These are phyloP conservation scores for Sicyos edulis DNA, from an alignment of 306 rosid species.

Conservation along the genomic window DNA sequence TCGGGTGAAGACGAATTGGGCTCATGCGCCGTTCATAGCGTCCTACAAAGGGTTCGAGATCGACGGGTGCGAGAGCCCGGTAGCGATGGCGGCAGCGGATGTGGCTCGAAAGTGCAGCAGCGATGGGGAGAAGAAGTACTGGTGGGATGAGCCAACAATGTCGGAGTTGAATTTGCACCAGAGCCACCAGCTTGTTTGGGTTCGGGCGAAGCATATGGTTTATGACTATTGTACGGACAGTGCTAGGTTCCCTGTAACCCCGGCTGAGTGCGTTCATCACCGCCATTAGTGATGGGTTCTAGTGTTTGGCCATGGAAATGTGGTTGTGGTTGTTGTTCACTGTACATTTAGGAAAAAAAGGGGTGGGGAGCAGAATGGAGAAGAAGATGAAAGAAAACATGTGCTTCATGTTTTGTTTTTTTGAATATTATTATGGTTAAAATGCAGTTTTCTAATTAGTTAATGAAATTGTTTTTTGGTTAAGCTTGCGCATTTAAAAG, in stretches of 20 bases:
- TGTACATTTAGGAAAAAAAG: neutral
- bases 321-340: neutral
- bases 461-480: no score
- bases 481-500: neutral
- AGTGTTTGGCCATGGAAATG: no score
- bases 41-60: constrained; percentile 63
- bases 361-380: neutral
- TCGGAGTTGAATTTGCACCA: constrained; percentile 65
- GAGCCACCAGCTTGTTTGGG: constrained; percentile 91
- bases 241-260: constrained; percentile 59
- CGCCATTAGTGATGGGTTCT: neutral
- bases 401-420: constrained; percentile 21
- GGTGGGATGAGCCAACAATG: constrained; percentile 92
- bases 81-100: constrained; percentile 29
- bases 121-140: constrained; percentile 53
- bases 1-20: no score
- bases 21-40: constrained; percentile 74
- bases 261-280: constrained; percentile 74
- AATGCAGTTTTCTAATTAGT: neutral
- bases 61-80: constrained; percentile 54
- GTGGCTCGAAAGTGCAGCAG: constrained; percentile 59
- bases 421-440: neutral
- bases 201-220: constrained; percentile 74
- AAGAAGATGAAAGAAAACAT: neutral
- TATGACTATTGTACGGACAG: constrained; percentile 80